phyloP scores from a whole-genome alignment of 176 grass and related monocot genomes.

The Pontederia paniculata region DNA sequence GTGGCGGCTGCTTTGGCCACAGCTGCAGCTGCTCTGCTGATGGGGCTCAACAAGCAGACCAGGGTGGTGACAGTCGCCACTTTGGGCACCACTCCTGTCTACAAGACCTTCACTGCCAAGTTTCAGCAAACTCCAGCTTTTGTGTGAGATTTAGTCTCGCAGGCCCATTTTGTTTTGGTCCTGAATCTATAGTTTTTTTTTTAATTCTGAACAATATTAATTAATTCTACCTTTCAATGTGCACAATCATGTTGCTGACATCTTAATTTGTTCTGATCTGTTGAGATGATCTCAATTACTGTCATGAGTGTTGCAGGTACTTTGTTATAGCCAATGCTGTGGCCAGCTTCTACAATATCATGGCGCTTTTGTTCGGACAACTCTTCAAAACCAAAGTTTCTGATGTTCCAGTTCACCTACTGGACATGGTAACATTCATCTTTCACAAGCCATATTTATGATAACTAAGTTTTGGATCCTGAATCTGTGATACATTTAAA shows the following conservation, averaged over 20 bases:
- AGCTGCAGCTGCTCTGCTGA: slow-evolving; percentile 34
- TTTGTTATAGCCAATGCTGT: slow-evolving; percentile 60
- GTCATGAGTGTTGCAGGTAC: slow-evolving; percentile 32
- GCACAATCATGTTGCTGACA: neutral
- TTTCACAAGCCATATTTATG: neutral
- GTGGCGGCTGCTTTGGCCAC: slow-evolving; percentile 24
- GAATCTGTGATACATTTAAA: neutral
- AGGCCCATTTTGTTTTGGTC: neutral
- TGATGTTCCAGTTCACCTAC: slow-evolving; percentile 28
- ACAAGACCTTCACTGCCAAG: slow-evolving; percentile 44
- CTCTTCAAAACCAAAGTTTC: slow-evolving; percentile 26
- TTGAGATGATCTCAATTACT: neutral
- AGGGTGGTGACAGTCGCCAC: slow-evolving; percentile 45
- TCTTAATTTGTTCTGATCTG: neutral
- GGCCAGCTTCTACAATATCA: slow-evolving; percentile 40
- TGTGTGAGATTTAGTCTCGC: slow-evolving; percentile 30
- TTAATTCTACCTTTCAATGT: slow-evolving; percentile 2
- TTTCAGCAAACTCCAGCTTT: slow-evolving; percentile 62
- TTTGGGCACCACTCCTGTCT: slow-evolving; percentile 49
- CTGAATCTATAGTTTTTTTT: neutral
- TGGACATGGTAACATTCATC: slow-evolving; percentile 40
- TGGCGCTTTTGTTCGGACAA: slow-evolving; percentile 24
- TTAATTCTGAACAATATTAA: neutral
- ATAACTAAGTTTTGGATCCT: neutral
- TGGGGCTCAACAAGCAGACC: slow-evolving; percentile 61